Base-by-base conservation (phyloP, 225 moss, liverwort and hornwort species). In the Rhytidiadelphus loreus region DNA sequence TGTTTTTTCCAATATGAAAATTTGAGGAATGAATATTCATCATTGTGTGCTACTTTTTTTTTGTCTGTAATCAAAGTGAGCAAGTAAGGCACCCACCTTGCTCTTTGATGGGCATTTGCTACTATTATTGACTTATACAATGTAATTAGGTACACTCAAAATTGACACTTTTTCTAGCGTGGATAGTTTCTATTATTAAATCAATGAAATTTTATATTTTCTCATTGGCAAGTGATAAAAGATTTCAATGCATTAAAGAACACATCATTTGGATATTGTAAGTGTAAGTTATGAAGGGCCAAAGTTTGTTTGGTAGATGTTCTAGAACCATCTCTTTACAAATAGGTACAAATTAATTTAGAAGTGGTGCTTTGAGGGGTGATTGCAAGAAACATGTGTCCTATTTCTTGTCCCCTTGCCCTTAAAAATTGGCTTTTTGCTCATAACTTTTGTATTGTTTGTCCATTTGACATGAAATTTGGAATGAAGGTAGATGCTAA, bases 11-110 rank as follows among this genome's bases (percentile, higher is more conserved):
- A 13, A 3, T 14, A 21, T 80, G 13, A 19, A 59, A 13, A 80
- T 28, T 80, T 14, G 4, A 1, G 1, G 7, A 20, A 32, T 2
- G 4, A 60, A 32, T 60, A 7, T 3, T 4, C 4, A 29, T 0
- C 58, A 0, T 28, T 58, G 19, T 58, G 8, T 79, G 18, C 3
- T 57, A 8, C 0, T 9, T 22, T 60, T 9, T 22, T 60, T 12
- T 59, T 14, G 8, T 80, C 2, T 6, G 3, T n/a, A 46, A n/a
- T 26, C 50, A 37, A 58, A 41, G 58, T 3, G 7, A n/a, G 20
- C 3, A 79, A 28, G 4, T 3, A 25, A 55, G 25, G n/a, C 24
- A 53, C n/a, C 10, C 3, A n/a, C 14, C 16, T 52, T 25, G 37
- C 23, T 37, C 25, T 24, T 9, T 7, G 2, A 25, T 55, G 33